phyloP scores from a whole-genome alignment of 139 green algal genomes.

The Haematococcus lacustris region DNA sequence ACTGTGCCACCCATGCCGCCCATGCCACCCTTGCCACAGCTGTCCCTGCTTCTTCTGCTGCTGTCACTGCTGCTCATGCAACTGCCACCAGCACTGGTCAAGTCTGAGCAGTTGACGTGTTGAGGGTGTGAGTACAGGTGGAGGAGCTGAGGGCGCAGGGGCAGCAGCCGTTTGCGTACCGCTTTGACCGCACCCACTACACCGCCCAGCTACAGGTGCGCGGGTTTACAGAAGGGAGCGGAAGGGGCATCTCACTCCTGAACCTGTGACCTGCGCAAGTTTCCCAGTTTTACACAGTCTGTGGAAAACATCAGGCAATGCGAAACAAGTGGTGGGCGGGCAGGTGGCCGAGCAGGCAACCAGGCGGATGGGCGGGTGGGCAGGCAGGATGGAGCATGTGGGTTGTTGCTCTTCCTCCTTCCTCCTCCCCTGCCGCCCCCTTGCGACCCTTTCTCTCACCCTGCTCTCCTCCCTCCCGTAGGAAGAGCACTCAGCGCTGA shows the following conservation, averaged over 20 bases:
- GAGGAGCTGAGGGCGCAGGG: conserved; percentile 57
- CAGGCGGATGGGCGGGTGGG: no score
- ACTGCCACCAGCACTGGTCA: background rate
- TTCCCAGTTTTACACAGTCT: background rate
- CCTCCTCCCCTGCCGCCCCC: background rate
- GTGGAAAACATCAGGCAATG: background rate
- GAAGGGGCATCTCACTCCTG: background rate
- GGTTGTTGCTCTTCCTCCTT: background rate
- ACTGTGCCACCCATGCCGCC: background rate
- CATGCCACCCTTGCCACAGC: background rate
- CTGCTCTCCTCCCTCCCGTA: background rate
- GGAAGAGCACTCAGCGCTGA: conserved; percentile 50
- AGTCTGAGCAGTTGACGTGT: background rate
- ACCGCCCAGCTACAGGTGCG: conserved; percentile 66
- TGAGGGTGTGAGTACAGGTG: conserved; percentile 26
- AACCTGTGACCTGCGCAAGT: background rate
- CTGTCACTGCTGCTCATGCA: no score
- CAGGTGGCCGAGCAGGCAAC: no score
- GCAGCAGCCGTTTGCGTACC: conserved; percentile 87
- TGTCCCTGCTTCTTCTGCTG: no score
- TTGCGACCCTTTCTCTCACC: background rate
- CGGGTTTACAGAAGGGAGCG: background rate
- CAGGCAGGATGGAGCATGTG: background rate
- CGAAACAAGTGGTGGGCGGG: no score
- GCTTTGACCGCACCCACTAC: conserved; percentile 79